Base-by-base conservation (phyloP, 495 filamentous ascomycete species). In the Penicillium cosmopolitanum region DNA sequence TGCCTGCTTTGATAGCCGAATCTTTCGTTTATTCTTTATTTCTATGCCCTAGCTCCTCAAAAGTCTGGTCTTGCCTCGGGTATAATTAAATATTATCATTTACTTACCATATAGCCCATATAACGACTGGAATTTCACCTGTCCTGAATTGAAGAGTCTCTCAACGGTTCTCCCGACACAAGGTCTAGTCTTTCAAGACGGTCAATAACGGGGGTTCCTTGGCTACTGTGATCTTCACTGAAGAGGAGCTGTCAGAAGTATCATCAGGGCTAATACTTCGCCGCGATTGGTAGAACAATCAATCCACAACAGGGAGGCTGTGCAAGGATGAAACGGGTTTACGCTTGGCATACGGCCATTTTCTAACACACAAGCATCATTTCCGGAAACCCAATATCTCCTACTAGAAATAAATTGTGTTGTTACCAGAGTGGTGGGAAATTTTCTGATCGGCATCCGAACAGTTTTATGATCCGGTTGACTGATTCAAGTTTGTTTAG, bases 271-370 rank as follows among this genome's bases (percentile, higher is more conserved):
- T n/a, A 40, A 5, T 40, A 12, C 36, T 40, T 40, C 11, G 0
- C 15, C n/a, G 15, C 15, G 12, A 40, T 40, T 40, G 36, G 36
- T 40, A 40, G 36, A n/a, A 13, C 15, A 9, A 40, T 40, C 12
- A 40, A 40, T n/a, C 36, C 36, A 40, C 36, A 40, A 40, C 36
- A 40, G 15, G 36, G 36, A 40, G 36, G 36, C 36, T 40, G 36
- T 40, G 36, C 36, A 40, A 40, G 2, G 9, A 40, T 40, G 36
- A 40, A 40, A 40, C 36, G 15, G 10, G 5, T 40, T 4, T 3
- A 40, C 36, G 36, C 36, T 40, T 40, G 36, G 36, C 36, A 40
- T n/a, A 40, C 15, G 36, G 36, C 36, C 12, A 40, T 40, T n/a
- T 4, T 13, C 36, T 40, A 40, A n/a, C 7, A 40, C 36, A 31